Conservation (phyloP, 2,329 filamentous ascomycete species). For the Colletotrichum tropicicola region DNA sequence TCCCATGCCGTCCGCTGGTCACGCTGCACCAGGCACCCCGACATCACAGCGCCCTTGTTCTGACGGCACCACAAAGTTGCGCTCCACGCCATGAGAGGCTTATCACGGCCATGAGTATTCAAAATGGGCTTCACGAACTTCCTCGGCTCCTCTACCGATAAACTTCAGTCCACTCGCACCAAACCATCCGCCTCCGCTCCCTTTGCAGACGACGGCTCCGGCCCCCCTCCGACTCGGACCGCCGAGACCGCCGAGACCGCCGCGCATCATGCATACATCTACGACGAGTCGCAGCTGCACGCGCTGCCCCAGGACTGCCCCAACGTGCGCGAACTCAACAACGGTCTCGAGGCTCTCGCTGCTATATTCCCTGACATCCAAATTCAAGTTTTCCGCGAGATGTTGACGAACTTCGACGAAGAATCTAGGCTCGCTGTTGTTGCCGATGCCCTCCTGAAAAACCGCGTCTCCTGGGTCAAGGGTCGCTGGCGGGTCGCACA, state of each 20-base stretch:
- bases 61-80: too few relatives aligned
- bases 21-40: too few relatives aligned
- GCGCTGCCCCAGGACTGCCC: slow-evolving; percentile 60
- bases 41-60: too few relatives aligned
- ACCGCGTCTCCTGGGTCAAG: slow-evolving; percentile 74
- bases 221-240: slow-evolving; percentile 33
- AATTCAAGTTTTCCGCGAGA: slow-evolving; percentile 83
- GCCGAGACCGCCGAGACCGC: slow-evolving; percentile 40
- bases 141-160: slow-evolving; percentile 30
- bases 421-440: slow-evolving; percentile 82
- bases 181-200: not conserved
- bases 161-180: slow-evolving; percentile 1
- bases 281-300: slow-evolving; percentile 63
- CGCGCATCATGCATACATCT: slow-evolving; percentile 56
- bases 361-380: slow-evolving; percentile 84
- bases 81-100: slow-evolving; percentile 13
- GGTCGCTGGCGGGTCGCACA: slow-evolving; percentile 67
- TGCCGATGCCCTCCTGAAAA: slow-evolving; percentile 79
- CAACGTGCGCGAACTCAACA: slow-evolving; percentile 76
- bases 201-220: not conserved
- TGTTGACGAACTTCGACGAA: slow-evolving; percentile 77
- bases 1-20: too few relatives aligned
- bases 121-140: slow-evolving; percentile 31
- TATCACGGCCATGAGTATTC: slow-evolving; percentile 24
- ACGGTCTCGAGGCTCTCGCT: slow-evolving; percentile 72